Base-by-base conservation (phyloP, 768 basidiomycete species). In the Sporobolomyces pararoseus region DNA sequence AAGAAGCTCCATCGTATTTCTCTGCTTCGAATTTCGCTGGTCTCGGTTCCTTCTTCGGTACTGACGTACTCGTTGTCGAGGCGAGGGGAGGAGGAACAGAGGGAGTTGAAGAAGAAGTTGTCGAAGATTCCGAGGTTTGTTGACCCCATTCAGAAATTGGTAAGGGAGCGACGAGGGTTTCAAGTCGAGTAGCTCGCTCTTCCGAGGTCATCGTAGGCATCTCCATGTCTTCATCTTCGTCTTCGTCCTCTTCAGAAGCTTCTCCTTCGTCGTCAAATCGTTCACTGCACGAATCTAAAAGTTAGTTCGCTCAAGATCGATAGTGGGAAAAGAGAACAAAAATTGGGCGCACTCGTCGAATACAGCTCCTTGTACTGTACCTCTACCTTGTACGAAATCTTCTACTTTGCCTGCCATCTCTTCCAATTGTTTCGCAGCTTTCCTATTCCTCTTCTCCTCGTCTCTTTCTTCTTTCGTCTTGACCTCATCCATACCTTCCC, bases 1-100 rank as follows among this genome's bases (percentile, higher is more conserved):
- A 91, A 3, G 93, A 96, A 77, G 66, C 91, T 2, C 96, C 96
- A 55, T 99, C 96, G 76, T 88, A 98, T 75, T 83, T 83, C 76
- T 97, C 88, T 31, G 90, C 86, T 14, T 87, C 82, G 47, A 98
- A 83, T 65, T 94, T 85, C 1, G 82, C 68, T 21, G 68, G 16
- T 47, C 44, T 54, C 17, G 52, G 47, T 37, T 19, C 35, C 42
- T n/a, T 59, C 23, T 63, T 23, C 47, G 32, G 31, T 17, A 19
- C 5, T 25, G 44, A 47, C 25, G 60, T 31, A 25, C 52, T 17
- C 7, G 49, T 10, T 6, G 9, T 23, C 3, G 65, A 39, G 37
- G 37, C 31, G 46, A 67, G 32, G 17, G 44, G 13, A 14, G 55
- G 37, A 0, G 49, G 37, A 10, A 51, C 54, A 37, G 50, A n/a